A percentile compares a stretch with the other conserved stretches of the same genome.
Conservation (phyloP, 1,284 basidiomycete genomes). For the Melampsora americana region DNA sequence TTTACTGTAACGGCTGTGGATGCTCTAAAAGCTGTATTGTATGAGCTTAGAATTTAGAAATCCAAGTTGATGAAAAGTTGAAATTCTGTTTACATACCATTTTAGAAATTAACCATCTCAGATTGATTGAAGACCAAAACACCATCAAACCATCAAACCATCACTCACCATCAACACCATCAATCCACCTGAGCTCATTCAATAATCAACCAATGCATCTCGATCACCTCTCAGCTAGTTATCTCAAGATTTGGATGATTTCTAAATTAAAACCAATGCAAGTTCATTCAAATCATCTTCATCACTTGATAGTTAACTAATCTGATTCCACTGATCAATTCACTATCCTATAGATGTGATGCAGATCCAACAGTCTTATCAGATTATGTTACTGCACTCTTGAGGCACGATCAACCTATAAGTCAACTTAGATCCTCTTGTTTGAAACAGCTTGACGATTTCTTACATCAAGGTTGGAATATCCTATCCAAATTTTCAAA, state of each 20-base stretch:
- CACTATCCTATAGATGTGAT: slow-evolving; percentile 9
- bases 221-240: slow-evolving; percentile 3
- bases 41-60: too few species aligned
- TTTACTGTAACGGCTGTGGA: too few species aligned
- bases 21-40: too few species aligned
- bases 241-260: slow-evolving; percentile 36
- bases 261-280: slow-evolving; percentile 38
- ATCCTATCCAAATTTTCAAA: not conserved
- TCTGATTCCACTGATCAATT: too few species aligned
- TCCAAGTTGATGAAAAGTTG: too few species aligned
- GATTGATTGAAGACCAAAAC: too few species aligned
- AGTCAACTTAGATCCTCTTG: slow-evolving; percentile 15
- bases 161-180: too few species aligned
- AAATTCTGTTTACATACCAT: too few species aligned
- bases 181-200: too few species aligned
- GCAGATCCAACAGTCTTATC: slow-evolving; percentile 35
- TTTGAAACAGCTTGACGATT: slow-evolving; percentile 34
- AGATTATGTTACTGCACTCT: slow-evolving; percentile 33
- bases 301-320: not conserved
- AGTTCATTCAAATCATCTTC: not conserved
- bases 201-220: slow-evolving; percentile 17
- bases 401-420: slow-evolving; percentile 33
- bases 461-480: slow-evolving; percentile 27
- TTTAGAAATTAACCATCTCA: too few species aligned
- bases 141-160: too few species aligned